Conservation (phyloP, 148 eudicot genomes). For the Polygonum aviculare region DNA sequence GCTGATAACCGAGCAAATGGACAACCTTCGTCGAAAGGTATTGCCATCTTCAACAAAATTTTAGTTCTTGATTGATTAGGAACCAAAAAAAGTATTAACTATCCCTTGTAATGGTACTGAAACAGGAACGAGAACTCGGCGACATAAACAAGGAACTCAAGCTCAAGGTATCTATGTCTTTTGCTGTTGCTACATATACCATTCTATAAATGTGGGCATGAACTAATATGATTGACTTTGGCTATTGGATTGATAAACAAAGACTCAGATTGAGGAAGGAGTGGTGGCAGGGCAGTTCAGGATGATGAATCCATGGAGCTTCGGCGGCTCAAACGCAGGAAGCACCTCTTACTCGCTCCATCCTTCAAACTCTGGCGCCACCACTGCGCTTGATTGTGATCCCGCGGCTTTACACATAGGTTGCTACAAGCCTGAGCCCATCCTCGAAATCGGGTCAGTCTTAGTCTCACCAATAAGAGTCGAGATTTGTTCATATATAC, state of each 20-base stretch:
- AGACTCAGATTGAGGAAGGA: conserved; percentile 10
- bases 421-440: conserved; percentile 43
- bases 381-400: conserved; percentile 15
- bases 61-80: not conserved
- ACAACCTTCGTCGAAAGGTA: conserved; percentile 81
- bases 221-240: not conserved
- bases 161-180: conserved; percentile 45
- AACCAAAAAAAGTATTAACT: not conserved
- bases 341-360: conserved; percentile 31
- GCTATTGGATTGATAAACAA: not conserved
- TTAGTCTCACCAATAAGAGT: not conserved
- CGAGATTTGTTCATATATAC: not conserved
- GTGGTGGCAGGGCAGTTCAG: not conserved
- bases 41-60: not conserved
- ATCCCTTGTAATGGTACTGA: not conserved
- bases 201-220: not conserved
- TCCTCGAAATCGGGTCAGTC: conserved; percentile 61
- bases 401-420: conserved; percentile 21
- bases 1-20: conserved; percentile 74
- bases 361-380: conserved; percentile 21
- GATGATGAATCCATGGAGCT: conserved; percentile 25
- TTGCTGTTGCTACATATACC: not conserved
- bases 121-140: conserved; percentile 87
- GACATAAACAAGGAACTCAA: conserved; percentile 86
- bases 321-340: conserved; percentile 20